Evolutionary conservation across 352 stramenopile genomes (phyloP), one percentile per base, ranked within the genome.

Genomic region (Phytophthora melonis): DNA sequence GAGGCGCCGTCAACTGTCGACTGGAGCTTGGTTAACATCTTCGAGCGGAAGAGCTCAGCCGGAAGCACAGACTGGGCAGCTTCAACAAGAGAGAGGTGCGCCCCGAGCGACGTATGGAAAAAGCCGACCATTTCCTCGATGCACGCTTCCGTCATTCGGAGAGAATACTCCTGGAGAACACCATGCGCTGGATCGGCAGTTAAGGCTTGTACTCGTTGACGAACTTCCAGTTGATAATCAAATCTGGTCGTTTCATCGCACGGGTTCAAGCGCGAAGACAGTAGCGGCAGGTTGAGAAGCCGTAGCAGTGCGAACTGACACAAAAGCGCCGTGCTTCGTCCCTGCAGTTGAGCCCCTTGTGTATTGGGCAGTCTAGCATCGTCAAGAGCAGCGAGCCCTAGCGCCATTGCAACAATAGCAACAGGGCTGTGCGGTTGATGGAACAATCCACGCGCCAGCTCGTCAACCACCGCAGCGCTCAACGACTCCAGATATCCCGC

Each of bases 291-390:
- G 19, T 62, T 77, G 9, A 70, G 45, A 25, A 77, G 52, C 41
- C 74, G 74, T 18, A 82, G 39, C n/a, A 83, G 41, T 19, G 77
- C 72, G 55, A 88, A 83, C 13, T 79, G 70, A 49, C 73, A 72
- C 19, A 86, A 25, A n/a, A 86, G 41, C 19, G 58, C 66, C 23
- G 55, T 54, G 58, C 73, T 68, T 41, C 59, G 75, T 10, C 65
- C 63, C 18, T 49, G 59, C 7, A 59, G 56, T n/a, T 63, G 36
- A 19, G 39, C 13, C 39, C 9, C 27, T 10, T 50, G 27, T 23
- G 11, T 6, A 43, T 11, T 43, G 11, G 36, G 5, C 11, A 1
- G 36, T 43, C 32, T 52, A 3, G 53, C 23, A 19, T 81, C 73
- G 19, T 71, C 60, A 16, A 81, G 71, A 50, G 36, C 39, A 25